Conservation (phyloP, 805 yeast species). For the Clavispora phyllophila region DNA sequence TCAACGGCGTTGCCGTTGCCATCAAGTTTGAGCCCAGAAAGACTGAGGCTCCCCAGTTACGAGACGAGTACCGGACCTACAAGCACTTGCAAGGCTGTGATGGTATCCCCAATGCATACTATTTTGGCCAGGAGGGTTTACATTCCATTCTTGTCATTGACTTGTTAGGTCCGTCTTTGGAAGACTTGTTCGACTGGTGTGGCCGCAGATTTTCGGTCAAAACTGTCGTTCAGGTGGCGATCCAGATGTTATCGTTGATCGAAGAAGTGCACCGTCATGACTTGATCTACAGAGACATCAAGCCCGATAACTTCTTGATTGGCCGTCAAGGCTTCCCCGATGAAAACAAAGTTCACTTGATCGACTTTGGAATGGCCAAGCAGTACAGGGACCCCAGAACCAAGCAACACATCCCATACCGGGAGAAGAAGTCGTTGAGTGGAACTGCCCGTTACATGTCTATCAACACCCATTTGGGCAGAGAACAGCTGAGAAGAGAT, state of each 20-base stretch:
- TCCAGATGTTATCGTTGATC: slow-evolving; percentile 70
- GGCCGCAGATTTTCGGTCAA: slow-evolving; percentile 67
- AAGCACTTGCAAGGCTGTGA: slow-evolving; percentile 61
- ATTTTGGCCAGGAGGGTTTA: slow-evolving; percentile 81
- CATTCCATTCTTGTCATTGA: slow-evolving; percentile 76
- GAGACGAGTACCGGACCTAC: slow-evolving; percentile 78
- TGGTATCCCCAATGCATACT: slow-evolving; percentile 81
- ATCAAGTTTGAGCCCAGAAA: slow-evolving; percentile 78
- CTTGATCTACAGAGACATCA: slow-evolving; percentile 74
- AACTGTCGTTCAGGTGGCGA: slow-evolving; percentile 70
- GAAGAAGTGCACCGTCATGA: slow-evolving; percentile 74
- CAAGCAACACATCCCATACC: slow-evolving; percentile 79
- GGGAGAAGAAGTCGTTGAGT: slow-evolving; percentile 92
- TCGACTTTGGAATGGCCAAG: slow-evolving; percentile 86
- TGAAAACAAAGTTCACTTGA: slow-evolving; percentile 64
- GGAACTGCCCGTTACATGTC: slow-evolving; percentile 98
- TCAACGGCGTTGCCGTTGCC: slow-evolving; percentile 64
- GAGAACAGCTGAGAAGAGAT: slow-evolving; percentile 95
- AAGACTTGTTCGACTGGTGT: slow-evolving; percentile 85
- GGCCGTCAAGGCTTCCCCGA: slow-evolving; percentile 58
- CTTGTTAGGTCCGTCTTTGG: slow-evolving; percentile 73
- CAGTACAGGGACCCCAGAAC: slow-evolving; percentile 78
- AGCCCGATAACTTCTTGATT: slow-evolving; percentile 77
- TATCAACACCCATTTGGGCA: slow-evolving; percentile 92
- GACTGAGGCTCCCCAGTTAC: slow-evolving; percentile 77